Evolutionary conservation across 805 yeast species (phyloP).

Genomic region (Cyberlindnera japonica): DNA sequence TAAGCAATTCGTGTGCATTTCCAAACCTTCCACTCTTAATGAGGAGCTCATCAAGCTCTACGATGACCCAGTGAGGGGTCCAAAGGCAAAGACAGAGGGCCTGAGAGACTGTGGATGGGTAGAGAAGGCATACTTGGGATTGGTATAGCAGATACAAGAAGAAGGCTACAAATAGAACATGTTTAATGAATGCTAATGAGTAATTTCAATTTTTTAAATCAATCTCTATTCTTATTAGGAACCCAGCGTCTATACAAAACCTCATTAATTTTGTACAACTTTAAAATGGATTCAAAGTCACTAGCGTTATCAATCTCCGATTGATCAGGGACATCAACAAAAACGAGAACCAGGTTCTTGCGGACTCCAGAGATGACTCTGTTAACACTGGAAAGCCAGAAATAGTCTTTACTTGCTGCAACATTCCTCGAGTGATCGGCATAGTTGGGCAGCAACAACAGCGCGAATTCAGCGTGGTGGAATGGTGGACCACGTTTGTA

Average conservation of each 20-base stretch:
- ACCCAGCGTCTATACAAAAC: conserved; percentile 78
- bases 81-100: conserved; percentile 43
- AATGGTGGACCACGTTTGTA: conserved; percentile 94
- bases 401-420: conserved; percentile 37
- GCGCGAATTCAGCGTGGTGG: conserved; percentile 86
- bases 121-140: conserved; percentile 61
- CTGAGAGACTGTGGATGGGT: conserved; percentile 88
- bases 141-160: conserved; percentile 28
- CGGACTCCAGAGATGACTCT: conserved; percentile 87
- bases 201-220: conserved; percentile 1
- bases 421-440: conserved; percentile 30
- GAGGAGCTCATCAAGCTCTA: conserved; percentile 31
- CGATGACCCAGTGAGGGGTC: conserved; percentile 46
- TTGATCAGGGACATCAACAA: conserved; percentile 53
- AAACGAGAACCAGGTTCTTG: conserved; percentile 68
- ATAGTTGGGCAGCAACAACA: conserved; percentile 45
- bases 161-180: neutral
- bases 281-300: conserved; percentile 34
- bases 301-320: conserved; percentile 28
- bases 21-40: conserved; percentile 63
- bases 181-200: conserved; percentile 2
- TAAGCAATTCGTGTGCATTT: conserved; percentile 68
- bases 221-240: conserved; percentile 81
- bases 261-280: conserved; percentile 54
- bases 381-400: conserved; percentile 63